Base-by-base conservation (phyloP, 2,329 filamentous ascomycete genomes). In the Arachnomyces sp. region DNA sequence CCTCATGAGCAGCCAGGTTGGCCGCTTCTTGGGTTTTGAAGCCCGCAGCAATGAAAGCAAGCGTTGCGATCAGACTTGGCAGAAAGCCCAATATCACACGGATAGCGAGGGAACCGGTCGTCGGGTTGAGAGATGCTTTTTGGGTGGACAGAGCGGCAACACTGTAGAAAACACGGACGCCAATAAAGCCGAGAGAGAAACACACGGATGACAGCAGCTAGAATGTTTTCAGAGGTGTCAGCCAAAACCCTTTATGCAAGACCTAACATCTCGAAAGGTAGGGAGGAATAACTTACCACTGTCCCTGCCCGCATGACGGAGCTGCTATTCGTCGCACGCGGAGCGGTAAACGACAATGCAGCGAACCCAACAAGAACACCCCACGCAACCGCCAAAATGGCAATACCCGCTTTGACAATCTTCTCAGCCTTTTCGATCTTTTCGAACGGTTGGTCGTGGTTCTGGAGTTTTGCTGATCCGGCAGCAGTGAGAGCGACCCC, bases 51-150 rank as follows among this genome's bases (percentile, higher is more conserved):
- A 54, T 16, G 15, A 53, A 53, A 3, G 36, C 17, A 2, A 57
- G 6, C 1, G 44, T 36, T 2, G 48, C 44, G 30, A 57, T 38
- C 7, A 52, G 34, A 37, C 59, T 55, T 1, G 53, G 50, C 11
- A 60, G 34, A 16, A 60, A 55, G 7, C 48, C 44, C n/a, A 60
- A 45, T 2, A 56, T 40, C 5, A 56, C 45, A 1, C 49, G 49
- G 3, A 56, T 38, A 3, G 51, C 49, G 0, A 52, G 21, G 3
- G 43, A 40, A 6, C 54, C 55, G 9, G 44, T 52, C 0, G 47
- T 40, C 1, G 53, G 46, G 32, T 50, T 60, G 1, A 58, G 41
- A 9, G 37, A 36, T 8, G 36, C 28, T 5, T 42, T 37, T 30
- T 52, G 47, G 2, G 50, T 50, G 32, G 43, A 44, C 4, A 53